Conservation (phyloP, 805 yeast genomes). For the Wickerhamomyces ciferrii region DNA sequence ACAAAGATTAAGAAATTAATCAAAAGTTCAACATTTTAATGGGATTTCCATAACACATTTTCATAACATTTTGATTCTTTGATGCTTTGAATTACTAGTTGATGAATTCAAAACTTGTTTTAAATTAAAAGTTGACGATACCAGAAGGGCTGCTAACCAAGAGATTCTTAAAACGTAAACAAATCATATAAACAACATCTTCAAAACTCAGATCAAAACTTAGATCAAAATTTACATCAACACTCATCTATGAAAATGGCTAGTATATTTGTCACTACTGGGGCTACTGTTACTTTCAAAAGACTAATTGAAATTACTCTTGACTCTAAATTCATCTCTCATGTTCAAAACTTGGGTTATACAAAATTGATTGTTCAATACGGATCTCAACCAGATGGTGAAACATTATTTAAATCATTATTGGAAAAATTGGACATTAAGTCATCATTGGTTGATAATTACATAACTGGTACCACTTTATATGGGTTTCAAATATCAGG, state of each 20-base stretch:
- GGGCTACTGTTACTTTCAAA: conserved; percentile 85
- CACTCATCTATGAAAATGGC: background rate
- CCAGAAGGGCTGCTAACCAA: too few relatives aligned
- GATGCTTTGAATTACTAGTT: too few relatives aligned
- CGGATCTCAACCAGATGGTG: conserved; percentile 36
- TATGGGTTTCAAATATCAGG: conserved; percentile 32
- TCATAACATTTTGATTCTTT: too few relatives aligned
- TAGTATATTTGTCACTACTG: conserved; percentile 63
- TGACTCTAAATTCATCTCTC: conserved; percentile 25
- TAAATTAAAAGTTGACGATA: too few relatives aligned
- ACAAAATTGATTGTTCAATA: conserved; percentile 49
- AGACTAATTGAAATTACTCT: conserved; percentile 45
- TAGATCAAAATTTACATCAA: too few relatives aligned
- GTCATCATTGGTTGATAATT: background rate
- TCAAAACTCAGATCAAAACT: too few relatives aligned
- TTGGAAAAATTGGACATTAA: background rate
- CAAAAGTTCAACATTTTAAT: too few relatives aligned
- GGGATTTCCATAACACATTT: too few relatives aligned
- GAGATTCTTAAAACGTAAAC: too few relatives aligned
- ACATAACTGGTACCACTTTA: background rate
- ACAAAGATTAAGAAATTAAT: too few relatives aligned
- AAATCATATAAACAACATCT: too few relatives aligned
- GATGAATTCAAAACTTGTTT: too few relatives aligned
- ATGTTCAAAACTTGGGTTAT: conserved; percentile 33
- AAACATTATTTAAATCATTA: conserved; percentile 12